phyloP scores from a whole-genome alignment of 805 yeast genomes.

The Suhomyces xylopsoci region DNA sequence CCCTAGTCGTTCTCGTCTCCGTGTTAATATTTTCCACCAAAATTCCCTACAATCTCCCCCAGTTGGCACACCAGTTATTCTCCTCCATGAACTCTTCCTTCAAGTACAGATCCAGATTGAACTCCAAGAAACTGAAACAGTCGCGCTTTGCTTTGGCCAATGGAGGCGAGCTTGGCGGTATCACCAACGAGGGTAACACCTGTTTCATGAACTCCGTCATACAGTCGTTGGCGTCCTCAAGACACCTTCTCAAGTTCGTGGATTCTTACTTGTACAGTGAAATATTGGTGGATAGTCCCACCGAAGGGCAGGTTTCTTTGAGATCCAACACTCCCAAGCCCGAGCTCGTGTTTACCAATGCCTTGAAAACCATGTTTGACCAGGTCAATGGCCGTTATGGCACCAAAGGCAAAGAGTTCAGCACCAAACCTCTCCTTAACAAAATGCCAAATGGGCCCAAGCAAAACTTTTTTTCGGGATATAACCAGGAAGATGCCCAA shows the following conservation, averaged over 20 bases:
- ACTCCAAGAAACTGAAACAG: conserved; percentile 19
- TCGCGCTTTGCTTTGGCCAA: conserved; percentile 44
- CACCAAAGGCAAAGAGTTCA: conserved; percentile 55
- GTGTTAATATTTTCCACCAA: neutral
- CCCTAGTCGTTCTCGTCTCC: conserved; percentile 2
- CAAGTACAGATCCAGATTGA: conserved; percentile 5
- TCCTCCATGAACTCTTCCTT: conserved; percentile 7
- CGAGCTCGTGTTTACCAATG: conserved; percentile 47
- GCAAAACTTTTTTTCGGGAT: conserved; percentile 73
- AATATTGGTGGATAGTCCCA: conserved; percentile 23
- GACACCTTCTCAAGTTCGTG: conserved; percentile 54
- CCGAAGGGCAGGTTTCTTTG: conserved; percentile 11
- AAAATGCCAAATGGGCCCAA: conserved; percentile 77
- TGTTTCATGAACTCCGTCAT: conserved; percentile 92
- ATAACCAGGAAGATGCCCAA: conserved; percentile 95
- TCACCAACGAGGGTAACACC: conserved; percentile 87
- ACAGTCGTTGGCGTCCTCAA: conserved; percentile 77
- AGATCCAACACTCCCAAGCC: conserved; percentile 20
- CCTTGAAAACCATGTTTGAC: conserved; percentile 50
- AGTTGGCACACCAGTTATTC: conserved; percentile 3
- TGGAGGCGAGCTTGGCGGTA: conserved; percentile 82
- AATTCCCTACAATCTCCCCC: conserved; percentile 2
- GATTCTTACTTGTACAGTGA: conserved; percentile 35
- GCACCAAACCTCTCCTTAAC: conserved; percentile 57
- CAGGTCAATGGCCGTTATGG: conserved; percentile 58